phyloP scores from a whole-genome alignment of 2,329 filamentous ascomycete species.

The Cyphellophora attinorum region DNA sequence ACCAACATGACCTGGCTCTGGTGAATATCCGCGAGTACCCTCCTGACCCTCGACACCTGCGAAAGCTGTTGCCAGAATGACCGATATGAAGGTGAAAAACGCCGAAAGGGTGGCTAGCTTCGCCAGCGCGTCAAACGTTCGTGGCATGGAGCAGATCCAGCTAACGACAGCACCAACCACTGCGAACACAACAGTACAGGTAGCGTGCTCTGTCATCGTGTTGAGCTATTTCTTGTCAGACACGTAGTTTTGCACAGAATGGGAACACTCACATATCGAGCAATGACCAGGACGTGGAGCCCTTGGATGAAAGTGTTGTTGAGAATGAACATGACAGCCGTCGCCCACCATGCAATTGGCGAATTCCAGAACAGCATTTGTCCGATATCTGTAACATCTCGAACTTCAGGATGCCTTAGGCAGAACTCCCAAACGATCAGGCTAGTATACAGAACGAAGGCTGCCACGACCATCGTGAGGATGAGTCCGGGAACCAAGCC shows the following conservation, averaged over 20 bases:
- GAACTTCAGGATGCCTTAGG: slow-evolving; percentile 77
- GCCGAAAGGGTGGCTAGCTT: slow-evolving; percentile 72
- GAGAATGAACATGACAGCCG: slow-evolving; percentile 78
- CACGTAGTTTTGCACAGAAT: slow-evolving; percentile 13
- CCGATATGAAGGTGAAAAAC: slow-evolving; percentile 81
- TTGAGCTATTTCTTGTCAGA: slow-evolving; percentile 65
- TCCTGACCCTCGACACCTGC: slow-evolving; percentile 60
- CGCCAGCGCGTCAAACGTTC: slow-evolving; percentile 73
- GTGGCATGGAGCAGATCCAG: slow-evolving; percentile 69
- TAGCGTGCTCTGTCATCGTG: slow-evolving; percentile 64
- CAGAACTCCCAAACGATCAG: slow-evolving; percentile 70
- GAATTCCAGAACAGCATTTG: slow-evolving; percentile 88
- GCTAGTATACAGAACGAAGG: slow-evolving; percentile 74
- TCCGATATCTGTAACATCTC: slow-evolving; percentile 91
- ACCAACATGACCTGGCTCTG: slow-evolving; percentile 30
- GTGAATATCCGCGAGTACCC: slow-evolving; percentile 56
- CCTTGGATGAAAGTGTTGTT: slow-evolving; percentile 89
- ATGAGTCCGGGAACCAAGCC: slow-evolving; percentile 82
- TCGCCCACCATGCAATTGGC: slow-evolving; percentile 58
- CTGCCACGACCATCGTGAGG: slow-evolving; percentile 68
- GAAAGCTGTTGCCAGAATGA: slow-evolving; percentile 75
- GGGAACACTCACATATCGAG: slow-evolving; percentile 17
- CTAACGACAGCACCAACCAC: slow-evolving; percentile 66
- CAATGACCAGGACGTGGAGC: slow-evolving; percentile 17
- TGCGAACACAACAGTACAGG: slow-evolving; percentile 74